phyloP scores from a whole-genome alignment of 2,329 filamentous ascomycete species.

The Fusarium humuli region DNA sequence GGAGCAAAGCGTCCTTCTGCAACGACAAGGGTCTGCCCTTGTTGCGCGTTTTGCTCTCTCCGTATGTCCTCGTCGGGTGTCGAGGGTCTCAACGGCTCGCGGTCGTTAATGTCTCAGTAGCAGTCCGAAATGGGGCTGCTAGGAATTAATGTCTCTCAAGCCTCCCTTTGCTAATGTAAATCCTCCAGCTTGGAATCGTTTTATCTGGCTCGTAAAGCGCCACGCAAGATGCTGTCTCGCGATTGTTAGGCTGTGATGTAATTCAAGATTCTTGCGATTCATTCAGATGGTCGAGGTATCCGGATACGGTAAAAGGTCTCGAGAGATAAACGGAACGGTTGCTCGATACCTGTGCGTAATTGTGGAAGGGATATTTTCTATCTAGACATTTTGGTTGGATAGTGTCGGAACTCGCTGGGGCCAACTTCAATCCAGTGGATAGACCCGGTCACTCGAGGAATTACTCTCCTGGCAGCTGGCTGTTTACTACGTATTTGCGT shows the following conservation, averaged over 20 bases:
- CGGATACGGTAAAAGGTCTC: conserved; percentile 34
- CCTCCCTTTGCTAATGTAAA: conserved; percentile 7
- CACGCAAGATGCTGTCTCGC: conserved; percentile 12
- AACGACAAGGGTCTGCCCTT: conserved; percentile 21
- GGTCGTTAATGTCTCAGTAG: conserved; percentile 29
- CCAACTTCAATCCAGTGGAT: conserved; percentile 34
- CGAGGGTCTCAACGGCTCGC: conserved; percentile 15
- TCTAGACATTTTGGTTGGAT: conserved; percentile 41
- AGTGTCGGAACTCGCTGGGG: conserved; percentile 11
- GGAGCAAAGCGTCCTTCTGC: conserved; percentile 22
- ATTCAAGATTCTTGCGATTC: conserved; percentile 21
- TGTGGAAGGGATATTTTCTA: conserved; percentile 37
- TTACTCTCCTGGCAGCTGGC: conserved; percentile 18
- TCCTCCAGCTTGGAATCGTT: neutral
- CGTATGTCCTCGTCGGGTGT: neutral
- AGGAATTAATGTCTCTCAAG: conserved; percentile 4
- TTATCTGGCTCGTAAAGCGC: conserved; percentile 6
- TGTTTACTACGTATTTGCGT: conserved; percentile 8
- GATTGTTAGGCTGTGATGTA: conserved; percentile 30
- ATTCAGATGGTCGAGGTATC: conserved; percentile 19
- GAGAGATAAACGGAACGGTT: conserved; percentile 38
- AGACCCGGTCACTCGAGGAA: conserved; percentile 29
- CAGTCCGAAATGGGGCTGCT: conserved; percentile 10
- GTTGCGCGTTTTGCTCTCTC: conserved; percentile 9
- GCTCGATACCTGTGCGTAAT: conserved; percentile 29